These are phyloP conservation scores for Piedraia hortae DNA, from an alignment of 2,329 filamentous ascomycete genomes.

Conservation along the genomic window DNA sequence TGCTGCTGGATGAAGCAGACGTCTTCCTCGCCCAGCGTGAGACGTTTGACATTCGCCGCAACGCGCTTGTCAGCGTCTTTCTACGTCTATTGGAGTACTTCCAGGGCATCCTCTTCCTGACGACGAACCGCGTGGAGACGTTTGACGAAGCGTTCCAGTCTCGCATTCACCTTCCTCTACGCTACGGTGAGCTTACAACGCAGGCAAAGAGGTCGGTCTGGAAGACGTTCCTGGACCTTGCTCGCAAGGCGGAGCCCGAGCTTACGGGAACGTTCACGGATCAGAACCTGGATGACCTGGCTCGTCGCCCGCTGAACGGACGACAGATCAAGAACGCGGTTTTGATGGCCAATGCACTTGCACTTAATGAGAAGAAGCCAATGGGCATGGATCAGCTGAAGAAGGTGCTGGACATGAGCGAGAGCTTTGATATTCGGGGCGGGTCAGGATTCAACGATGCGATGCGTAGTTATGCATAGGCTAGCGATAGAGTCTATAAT, in stretches of 20 bases:
- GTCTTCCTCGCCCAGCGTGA: constrained; percentile 64
- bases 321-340: constrained; percentile 31
- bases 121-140: constrained; percentile 64
- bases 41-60: constrained; percentile 59
- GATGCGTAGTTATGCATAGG: constrained; percentile 46
- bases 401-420: constrained; percentile 58
- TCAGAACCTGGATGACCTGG: constrained; percentile 37
- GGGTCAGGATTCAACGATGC: constrained; percentile 57
- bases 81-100: constrained; percentile 71
- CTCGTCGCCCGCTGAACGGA: constrained; percentile 40
- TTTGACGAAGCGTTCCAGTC: constrained; percentile 82
- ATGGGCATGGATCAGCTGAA: constrained; percentile 57
- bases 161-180: constrained; percentile 59
- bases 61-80: constrained; percentile 68
- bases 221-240: constrained; percentile 55
- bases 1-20: constrained; percentile 65
- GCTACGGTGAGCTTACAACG: constrained; percentile 45
- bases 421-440: constrained; percentile 64
- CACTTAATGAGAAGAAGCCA: constrained; percentile 42
- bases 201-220: constrained; percentile 58
- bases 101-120: constrained; percentile 70
- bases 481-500: too few relatives aligned
- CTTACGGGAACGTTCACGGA: constrained; percentile 34
- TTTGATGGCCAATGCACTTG: constrained; percentile 55
- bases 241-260: constrained; percentile 34